Evolutionary conservation across 768 basidiomycete genomes (phyloP).

Genomic region (Amanita brunnescens): DNA sequence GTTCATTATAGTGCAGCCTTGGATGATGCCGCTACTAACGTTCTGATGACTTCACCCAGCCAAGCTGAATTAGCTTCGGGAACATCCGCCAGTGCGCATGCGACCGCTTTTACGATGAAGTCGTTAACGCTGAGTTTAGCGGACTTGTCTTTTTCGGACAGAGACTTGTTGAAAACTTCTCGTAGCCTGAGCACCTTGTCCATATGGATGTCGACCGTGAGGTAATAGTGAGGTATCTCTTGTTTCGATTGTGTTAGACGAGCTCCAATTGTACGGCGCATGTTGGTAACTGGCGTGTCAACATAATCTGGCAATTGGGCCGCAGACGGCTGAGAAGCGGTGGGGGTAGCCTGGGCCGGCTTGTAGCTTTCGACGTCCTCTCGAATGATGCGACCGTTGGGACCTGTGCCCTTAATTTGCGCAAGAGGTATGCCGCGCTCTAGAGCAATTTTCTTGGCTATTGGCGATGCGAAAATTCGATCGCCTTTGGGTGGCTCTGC

Average conservation of each 20-base stretch:
- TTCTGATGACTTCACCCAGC: slow-evolving; percentile 92
- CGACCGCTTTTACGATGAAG: slow-evolving; percentile 92
- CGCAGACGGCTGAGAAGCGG: slow-evolving; percentile 40
- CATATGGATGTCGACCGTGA: slow-evolving; percentile 94
- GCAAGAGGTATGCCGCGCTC: slow-evolving; percentile 88
- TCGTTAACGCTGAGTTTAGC: slow-evolving; percentile 97
- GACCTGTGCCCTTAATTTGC: slow-evolving; percentile 89
- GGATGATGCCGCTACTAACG: slow-evolving; percentile 44
- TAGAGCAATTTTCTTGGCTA: slow-evolving; percentile 95
- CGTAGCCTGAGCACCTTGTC: slow-evolving; percentile 91
- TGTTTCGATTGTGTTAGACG: slow-evolving; percentile 92
- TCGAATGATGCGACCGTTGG: slow-evolving; percentile 88
- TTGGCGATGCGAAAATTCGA: slow-evolving; percentile 89
- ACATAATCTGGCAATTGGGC: slow-evolving; percentile 62
- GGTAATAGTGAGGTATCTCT: slow-evolving; percentile 94
- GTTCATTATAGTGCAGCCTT: background rate
- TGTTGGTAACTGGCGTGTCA: slow-evolving; percentile 87
- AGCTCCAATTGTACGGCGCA: slow-evolving; percentile 88
- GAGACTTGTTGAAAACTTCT: slow-evolving; percentile 89
- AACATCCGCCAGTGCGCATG: slow-evolving; percentile 86
- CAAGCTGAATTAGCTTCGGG: slow-evolving; percentile 98
- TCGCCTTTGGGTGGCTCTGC: slow-evolving; percentile 56
- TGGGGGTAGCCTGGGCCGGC: slow-evolving; percentile 34
- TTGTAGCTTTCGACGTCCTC: slow-evolving; percentile 92
- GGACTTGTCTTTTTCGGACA: slow-evolving; percentile 79